Base-by-base conservation (phyloP, 495 filamentous ascomycete genomes). In the Hapsidospora chrysogenum region DNA sequence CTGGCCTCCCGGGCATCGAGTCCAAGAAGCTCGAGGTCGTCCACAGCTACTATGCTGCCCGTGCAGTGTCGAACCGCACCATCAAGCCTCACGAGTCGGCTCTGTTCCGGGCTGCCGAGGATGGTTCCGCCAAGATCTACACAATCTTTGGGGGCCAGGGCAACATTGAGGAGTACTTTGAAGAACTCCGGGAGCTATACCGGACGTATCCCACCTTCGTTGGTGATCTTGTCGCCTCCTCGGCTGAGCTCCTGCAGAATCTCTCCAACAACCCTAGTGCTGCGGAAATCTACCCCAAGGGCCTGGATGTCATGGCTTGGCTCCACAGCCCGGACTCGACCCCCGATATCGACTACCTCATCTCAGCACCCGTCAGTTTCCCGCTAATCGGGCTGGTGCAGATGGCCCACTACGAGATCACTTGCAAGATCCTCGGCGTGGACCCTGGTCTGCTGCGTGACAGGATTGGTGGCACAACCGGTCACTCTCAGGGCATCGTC, bases 141-240 rank as follows among this genome's bases (percentile, higher is more conserved):
- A 82, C 74, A 33, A 81, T 99, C 38, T 95, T 95, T 42, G 92
- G 92, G 30, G 92, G 92, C n/a, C 92, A 99, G 52, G 92, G 92
- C 36, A 99, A 96, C 54, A 95, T 96, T 40, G 85, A 96, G 53
- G 92, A 96, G 55, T 99, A 96, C 58, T 99, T 96, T 50, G 86
- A 95, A 37, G 92, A 99, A 58, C 70, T 99, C 27, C 75, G 87
- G 25, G 78, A 87, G 53, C 66, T 96, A 21, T 92, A 86, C 62
- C 71, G 66, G 31, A 92, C 84, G 10, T 99, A 99, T 54, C 76
- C 80, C 2, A 79, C 80, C 2, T 84, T 96, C 36, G 74, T 96
- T 3, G 80, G 85, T 38, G 80, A 89, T 29, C 68, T 95, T 30
- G 70, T 99, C 45, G 59, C 60, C 21, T 68, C 75, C 16, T 79